Evolutionary conservation across 106 monocot species (phyloP), one percentile per base, ranked within the genome.

Genomic region (Allium sativum): DNA sequence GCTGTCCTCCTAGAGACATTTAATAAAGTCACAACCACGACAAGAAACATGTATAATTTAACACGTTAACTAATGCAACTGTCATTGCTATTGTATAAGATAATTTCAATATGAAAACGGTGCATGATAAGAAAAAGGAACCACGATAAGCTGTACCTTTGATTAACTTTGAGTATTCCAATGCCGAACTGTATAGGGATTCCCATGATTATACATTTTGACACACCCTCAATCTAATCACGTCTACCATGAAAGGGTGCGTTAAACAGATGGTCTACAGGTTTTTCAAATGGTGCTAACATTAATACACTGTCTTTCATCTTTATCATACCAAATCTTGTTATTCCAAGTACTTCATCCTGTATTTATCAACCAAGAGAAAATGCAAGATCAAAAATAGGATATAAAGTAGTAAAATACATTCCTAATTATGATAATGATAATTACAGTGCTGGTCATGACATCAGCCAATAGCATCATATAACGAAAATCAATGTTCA

Each of bases 381-480:
- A n/a, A n/a, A n/a, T n/a, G n/a, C n/a, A n/a, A n/a, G n/a, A n/a
- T n/a, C n/a, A n/a, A n/a, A n/a, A n/a, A n/a, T n/a, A n/a, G n/a
- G n/a, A n/a, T n/a, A n/a, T n/a, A n/a, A n/a, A n/a, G n/a, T n/a
- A n/a, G n/a, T n/a, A n/a, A n/a, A n/a, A n/a, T n/a, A n/a, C n/a
- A n/a, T n/a, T n/a, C n/a, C n/a, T n/a, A n/a, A n/a, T n/a, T n/a
- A n/a, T n/a, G n/a, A n/a, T n/a, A 42, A 65, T 18, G 45, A 61
- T 16, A 48, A 58, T 66, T 73, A 98, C 96, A 58, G 80, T 92
- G 55, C 67, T 91, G 43, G 92, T 98, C 87, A 98, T 98, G 18
- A 98, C 70, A 79, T 98, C 96, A 54, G 96, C 87, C 67, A 98
- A 63, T 40, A 98, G 91, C 87, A 82, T 98, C 92, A 92, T 98